These are phyloP conservation scores for Allium sativum DNA, from an alignment of 106 monocot species.

Conservation along the genomic window DNA sequence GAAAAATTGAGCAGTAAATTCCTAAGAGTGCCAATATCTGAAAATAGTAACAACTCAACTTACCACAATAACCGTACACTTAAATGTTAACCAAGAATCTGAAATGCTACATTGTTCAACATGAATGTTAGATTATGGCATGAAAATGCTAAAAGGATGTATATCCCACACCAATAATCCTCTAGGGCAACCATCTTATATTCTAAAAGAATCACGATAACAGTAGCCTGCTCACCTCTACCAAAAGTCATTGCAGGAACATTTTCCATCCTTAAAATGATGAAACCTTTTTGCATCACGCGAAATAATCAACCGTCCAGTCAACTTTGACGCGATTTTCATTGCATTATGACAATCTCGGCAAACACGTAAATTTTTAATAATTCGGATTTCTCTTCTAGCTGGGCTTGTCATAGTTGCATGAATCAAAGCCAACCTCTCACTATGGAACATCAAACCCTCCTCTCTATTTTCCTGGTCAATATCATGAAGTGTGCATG, in stretches of 20 bases:
- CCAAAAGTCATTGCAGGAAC: constrained; percentile 82
- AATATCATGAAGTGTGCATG: constrained; percentile 79
- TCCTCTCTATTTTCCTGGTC: constrained; percentile 90
- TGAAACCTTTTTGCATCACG: constrained; percentile 92
- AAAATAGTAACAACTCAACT: too few species aligned
- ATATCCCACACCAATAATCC: too few species aligned
- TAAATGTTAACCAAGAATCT: too few species aligned
- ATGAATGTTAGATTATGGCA: too few species aligned
- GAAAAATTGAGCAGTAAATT: too few species aligned
- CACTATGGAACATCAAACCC: constrained; percentile 82
- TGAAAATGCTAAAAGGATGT: too few species aligned
- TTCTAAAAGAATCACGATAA: too few species aligned
- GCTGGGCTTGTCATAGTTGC: constrained; percentile 56
- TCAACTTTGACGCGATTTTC: constrained; percentile 71
- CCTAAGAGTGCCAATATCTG: too few species aligned
- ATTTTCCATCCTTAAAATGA: constrained; percentile 75
- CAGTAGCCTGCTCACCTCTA: constrained; percentile 12
- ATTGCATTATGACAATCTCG: constrained; percentile 83
- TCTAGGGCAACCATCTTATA: too few species aligned
- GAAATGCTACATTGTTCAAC: too few species aligned
- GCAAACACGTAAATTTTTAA: constrained; percentile 84
- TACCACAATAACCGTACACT: too few species aligned
- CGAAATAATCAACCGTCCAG: constrained; percentile 55
- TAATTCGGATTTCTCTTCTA: constrained; percentile 49
- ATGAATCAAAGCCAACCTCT: constrained; percentile 63